Evolutionary conservation across 345 rosid genomes (phyloP).

Genomic region (Cardamine chenopodiifolia): DNA sequence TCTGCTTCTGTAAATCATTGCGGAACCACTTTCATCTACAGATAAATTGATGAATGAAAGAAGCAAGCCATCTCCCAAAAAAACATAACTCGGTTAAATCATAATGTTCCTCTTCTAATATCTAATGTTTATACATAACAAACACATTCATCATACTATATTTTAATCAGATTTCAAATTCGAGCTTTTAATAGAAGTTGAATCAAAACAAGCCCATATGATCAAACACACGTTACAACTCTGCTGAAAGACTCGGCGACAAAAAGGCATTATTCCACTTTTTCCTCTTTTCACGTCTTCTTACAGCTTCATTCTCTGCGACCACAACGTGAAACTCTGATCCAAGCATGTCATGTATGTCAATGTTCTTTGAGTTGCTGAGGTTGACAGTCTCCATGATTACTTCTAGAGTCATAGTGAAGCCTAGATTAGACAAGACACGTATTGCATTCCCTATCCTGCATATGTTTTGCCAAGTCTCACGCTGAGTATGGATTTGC

Average conservation of each 20-base stretch:
- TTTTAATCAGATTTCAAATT: background rate
- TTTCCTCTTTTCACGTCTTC: conserved; percentile 66
- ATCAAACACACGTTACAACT: conserved; percentile 27
- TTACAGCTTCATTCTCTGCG: conserved; percentile 76
- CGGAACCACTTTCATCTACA: background rate
- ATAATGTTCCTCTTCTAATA: background rate
- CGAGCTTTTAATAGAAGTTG: background rate
- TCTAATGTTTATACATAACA: background rate
- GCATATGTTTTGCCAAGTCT: conserved; percentile 73
- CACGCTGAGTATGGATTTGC: conserved; percentile 45
- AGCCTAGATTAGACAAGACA: conserved; percentile 70
- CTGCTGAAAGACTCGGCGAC: background rate
- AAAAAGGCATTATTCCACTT: conserved; percentile 35
- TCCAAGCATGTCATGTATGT: conserved; percentile 73
- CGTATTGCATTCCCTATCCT: conserved; percentile 76
- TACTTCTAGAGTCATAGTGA: conserved; percentile 62
- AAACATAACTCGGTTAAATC: background rate
- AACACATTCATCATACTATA: background rate
- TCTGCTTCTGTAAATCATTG: background rate
- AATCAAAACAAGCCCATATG: background rate
- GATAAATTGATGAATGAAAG: background rate
- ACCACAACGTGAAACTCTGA: conserved; percentile 82
- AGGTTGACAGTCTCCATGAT: conserved; percentile 59
- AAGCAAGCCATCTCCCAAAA: background rate
- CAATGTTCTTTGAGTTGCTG: conserved; percentile 56